Conservation (phyloP, 2,329 filamentous ascomycete genomes). For the Fusarium staphyleae region DNA sequence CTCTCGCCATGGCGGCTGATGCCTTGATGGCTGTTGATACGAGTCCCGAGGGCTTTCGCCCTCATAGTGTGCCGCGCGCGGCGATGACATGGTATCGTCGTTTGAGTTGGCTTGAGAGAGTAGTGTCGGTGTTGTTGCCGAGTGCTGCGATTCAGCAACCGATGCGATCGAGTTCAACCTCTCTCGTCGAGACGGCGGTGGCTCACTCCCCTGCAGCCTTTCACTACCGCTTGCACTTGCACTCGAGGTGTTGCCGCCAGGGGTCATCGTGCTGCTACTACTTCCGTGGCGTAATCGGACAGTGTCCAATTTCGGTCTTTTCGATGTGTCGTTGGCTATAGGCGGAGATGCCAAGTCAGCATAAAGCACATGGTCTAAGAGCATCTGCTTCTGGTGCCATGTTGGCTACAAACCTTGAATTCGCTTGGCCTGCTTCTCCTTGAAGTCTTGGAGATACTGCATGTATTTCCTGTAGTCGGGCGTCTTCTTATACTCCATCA, state of each 20-base stretch:
- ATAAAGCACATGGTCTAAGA: background rate
- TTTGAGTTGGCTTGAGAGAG: slow-evolving; percentile 47
- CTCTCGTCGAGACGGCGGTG: slow-evolving; percentile 55
- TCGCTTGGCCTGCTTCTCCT: slow-evolving; percentile 70
- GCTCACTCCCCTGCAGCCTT: slow-evolving; percentile 56
- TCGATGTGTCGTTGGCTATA: slow-evolving; percentile 52
- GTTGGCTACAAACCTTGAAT: slow-evolving; percentile 57
- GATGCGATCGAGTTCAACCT: slow-evolving; percentile 58
- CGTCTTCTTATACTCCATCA: slow-evolving; percentile 81
- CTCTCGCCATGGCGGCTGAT: slow-evolving; percentile 42
- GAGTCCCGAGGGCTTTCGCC: slow-evolving; percentile 39
- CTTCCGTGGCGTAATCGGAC: slow-evolving; percentile 48
- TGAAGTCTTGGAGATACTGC: slow-evolving; percentile 79
- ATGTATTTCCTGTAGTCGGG: slow-evolving; percentile 71
- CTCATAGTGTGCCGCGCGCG: slow-evolving; percentile 50
- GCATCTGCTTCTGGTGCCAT: background rate
- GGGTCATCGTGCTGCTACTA: slow-evolving; percentile 49
- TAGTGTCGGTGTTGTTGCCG: slow-evolving; percentile 48
- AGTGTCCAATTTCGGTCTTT: slow-evolving; percentile 56
- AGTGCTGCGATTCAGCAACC: slow-evolving; percentile 54
- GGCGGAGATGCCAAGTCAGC: slow-evolving; percentile 6
- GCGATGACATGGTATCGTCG: slow-evolving; percentile 56
- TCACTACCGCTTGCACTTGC: slow-evolving; percentile 58
- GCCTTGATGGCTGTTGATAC: slow-evolving; percentile 38
- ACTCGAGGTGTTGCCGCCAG: slow-evolving; percentile 48